Evolutionary conservation across 2,329 filamentous ascomycete species (phyloP).

Genomic region (Tolypocladium tropicale): DNA sequence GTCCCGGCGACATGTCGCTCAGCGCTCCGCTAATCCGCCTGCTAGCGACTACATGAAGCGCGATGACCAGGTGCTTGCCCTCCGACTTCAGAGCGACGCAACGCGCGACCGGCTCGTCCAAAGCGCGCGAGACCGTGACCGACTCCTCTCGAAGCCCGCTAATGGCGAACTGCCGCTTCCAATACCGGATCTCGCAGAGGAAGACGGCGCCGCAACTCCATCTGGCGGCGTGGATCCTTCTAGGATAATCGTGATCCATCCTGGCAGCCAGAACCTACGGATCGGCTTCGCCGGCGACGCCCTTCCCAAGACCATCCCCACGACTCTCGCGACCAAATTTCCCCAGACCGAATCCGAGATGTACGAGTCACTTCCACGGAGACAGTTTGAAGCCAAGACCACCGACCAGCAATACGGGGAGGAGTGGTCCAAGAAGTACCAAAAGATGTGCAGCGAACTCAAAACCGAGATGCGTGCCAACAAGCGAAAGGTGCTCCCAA

Average conservation of each 20-base stretch:
- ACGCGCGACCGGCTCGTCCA: conserved; percentile 75
- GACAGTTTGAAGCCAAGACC: conserved; percentile 51
- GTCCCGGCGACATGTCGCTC: background rate
- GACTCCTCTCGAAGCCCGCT: conserved; percentile 67
- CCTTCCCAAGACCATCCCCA: conserved; percentile 85
- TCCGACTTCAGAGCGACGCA: conserved; percentile 81
- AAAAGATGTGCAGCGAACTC: conserved; percentile 74
- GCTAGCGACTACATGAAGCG: conserved; percentile 91
- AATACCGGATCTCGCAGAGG: conserved; percentile 48
- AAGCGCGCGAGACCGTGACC: conserved; percentile 77
- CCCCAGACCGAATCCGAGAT: conserved; percentile 74
- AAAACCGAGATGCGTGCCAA: conserved; percentile 86
- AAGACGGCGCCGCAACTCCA: conserved; percentile 43
- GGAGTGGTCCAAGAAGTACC: conserved; percentile 67
- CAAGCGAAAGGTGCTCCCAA: conserved; percentile 91
- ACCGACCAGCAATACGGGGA: conserved; percentile 79
- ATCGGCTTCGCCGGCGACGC: conserved; percentile 95
- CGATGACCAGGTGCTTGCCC: conserved; percentile 88
- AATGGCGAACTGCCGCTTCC: conserved; percentile 54
- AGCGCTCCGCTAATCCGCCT: background rate
- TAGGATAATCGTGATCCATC: conserved; percentile 89
- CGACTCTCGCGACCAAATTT: conserved; percentile 77
- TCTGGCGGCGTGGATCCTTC: conserved; percentile 62
- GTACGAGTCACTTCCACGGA: conserved; percentile 64
- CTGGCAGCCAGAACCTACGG: conserved; percentile 88